Percentiles rank a stretch among this genome's conserved stretches.
Conservation (phyloP, 768 basidiomycete genomes). For the Termitomyces sp. region DNA sequence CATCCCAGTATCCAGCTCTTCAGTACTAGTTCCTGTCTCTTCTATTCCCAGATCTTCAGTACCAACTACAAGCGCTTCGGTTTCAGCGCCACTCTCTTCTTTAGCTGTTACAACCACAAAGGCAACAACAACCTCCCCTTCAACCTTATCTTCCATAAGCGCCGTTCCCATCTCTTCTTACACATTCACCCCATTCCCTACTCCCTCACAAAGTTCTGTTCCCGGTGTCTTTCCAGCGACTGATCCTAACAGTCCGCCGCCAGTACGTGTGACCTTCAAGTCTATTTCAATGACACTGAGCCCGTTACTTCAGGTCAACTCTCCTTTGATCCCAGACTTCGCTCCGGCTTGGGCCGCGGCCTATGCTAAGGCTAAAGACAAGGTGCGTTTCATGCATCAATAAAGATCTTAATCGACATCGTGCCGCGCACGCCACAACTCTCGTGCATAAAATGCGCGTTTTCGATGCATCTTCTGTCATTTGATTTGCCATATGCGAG, state of each 20-base stretch:
- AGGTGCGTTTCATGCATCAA: constrained; percentile 32
- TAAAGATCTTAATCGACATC: constrained; percentile 1
- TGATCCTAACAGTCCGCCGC: constrained; percentile 55
- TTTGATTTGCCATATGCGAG: not conserved
- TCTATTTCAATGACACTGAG: not conserved
- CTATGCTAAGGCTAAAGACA: constrained; percentile 51
- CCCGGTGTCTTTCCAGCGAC: constrained; percentile 50
- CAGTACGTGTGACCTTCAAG: constrained; percentile 28
- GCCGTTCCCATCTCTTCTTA: constrained; percentile 12
- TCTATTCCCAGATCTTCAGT: not conserved
- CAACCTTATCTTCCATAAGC: constrained; percentile 7
- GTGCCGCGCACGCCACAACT: not conserved
- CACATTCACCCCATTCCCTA: constrained; percentile 53
- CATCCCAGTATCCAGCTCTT: not conserved
- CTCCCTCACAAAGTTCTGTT: constrained; percentile 51
- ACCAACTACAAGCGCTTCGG: constrained; percentile 1
- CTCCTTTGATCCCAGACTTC: constrained; percentile 40
- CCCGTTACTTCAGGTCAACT: constrained; percentile 24
- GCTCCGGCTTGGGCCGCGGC: constrained; percentile 56
- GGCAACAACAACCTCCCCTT: constrained; percentile 3
- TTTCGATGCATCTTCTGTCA: not conserved
- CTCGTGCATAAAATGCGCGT: not conserved
- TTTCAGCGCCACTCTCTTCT: not conserved
- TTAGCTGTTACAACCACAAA: not conserved
- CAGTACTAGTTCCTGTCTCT: not conserved